Conservation (phyloP, 768 basidiomycete genomes). For the Gyrodon lividus region DNA sequence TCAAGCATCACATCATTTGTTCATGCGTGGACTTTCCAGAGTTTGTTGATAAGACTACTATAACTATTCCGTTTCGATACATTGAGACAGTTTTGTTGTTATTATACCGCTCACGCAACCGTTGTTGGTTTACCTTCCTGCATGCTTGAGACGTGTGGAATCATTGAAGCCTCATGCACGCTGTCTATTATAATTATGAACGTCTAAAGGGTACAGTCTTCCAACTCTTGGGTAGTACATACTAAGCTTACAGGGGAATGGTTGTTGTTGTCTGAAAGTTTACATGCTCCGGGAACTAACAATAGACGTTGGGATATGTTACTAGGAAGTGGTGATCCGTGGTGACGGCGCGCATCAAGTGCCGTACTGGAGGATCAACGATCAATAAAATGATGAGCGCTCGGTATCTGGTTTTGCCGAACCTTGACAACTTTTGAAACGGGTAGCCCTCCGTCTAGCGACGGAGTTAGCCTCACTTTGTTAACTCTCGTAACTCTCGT, state of each 20-base stretch:
- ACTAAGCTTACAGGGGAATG: not conserved
- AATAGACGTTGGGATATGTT: no score
- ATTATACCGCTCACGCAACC: not conserved
- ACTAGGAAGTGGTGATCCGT: no score
- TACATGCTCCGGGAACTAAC: slow-evolving; percentile 14
- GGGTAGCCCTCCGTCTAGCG: slow-evolving; percentile 13
- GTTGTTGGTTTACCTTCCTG: not conserved
- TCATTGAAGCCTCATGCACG: no score
- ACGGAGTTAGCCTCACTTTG: not conserved
- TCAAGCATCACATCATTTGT: not conserved
- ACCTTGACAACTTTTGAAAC: slow-evolving; percentile 22
- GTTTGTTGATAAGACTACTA: not conserved
- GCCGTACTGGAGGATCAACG: slow-evolving; percentile 11
- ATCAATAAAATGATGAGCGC: not conserved
- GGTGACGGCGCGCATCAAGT: no score
- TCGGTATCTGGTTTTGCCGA: not conserved
- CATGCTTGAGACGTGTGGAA: no score
- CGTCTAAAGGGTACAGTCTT: not conserved
- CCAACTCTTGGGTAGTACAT: not conserved
- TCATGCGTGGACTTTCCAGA: not conserved
- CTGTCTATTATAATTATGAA: no score
- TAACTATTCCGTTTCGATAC: not conserved
- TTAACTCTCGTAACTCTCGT: not conserved
- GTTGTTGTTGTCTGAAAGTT: no score
- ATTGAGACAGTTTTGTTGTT: not conserved